Base-by-base conservation (phyloP, 306 rosid genomes). In the Begonia peltatifolia region DNA sequence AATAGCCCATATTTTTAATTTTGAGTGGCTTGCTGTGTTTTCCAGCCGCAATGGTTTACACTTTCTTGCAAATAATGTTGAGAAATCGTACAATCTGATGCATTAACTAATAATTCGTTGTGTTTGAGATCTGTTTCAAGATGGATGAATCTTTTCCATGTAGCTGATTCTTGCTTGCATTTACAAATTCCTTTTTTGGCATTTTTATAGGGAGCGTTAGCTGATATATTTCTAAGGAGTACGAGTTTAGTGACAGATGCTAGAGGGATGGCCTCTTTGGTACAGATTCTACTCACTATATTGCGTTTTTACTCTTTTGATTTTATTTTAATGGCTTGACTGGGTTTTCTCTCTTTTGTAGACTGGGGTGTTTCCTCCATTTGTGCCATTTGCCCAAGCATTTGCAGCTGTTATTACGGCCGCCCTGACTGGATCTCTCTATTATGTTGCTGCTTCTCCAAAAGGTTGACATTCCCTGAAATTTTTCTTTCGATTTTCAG, bases 301-400 rank as follows among this genome's bases (percentile, higher is more conserved):
- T 52, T 35, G 7, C 35, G 42, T 58, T 38, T 14, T 44, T 36
- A 25, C 35, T 50, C 14, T 36, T 38, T 54, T 20, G 41, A 54
- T 52, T 53, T 30, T 59, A 4, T 68, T 55, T 54, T 11, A 9
- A 62, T 42, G 22, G 50, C 53, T 57, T 65, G 65, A 57, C 66
- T 53, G 2, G 9, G 50, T 30, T n/a, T 10, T 17, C 49, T 57
- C 56, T 54, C 22, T 41, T 67, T 44, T 74, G 65, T 51, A 85
- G 95, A 76, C 94, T 2, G 97, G 97, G 44, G 79, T 90, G 57
- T 71, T 85, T 54, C 97, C 97, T 65, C 84, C 95, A 20, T 76
- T 80, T 76, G 95, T 83, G 42, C 97, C 97, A 46, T 90, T 90
- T 85, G 97, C 97, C 64, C 97, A 90, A 63, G 94, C 94, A 47